Base-by-base conservation (phyloP, 2,329 filamentous ascomycete genomes). In the Alternaria solani region DNA sequence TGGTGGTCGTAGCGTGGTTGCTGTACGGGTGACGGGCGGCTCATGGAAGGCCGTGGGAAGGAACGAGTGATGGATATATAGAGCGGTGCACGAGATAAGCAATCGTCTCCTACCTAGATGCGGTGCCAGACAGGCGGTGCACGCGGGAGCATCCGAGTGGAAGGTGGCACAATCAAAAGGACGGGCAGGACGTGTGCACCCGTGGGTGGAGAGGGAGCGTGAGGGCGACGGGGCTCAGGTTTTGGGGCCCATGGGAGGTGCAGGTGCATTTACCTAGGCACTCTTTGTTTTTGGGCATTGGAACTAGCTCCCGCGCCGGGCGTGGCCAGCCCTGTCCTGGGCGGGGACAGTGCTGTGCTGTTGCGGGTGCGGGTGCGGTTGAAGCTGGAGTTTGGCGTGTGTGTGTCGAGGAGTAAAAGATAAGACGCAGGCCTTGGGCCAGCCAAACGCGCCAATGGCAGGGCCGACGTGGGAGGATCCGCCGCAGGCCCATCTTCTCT, bases 291-390 rank as follows among this genome's bases (percentile, higher is more conserved):
- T 75, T 66, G 69, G 69, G 66, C 63, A 61, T 65, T 59, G 61
- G 46, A 65, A 59, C 69, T 75, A 76, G 74, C 72, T 72, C 67
- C 72, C 71, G 74, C 71, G 72, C 74, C 65, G 67, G 73, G 70
- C 65, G 64, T 61, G 68, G 68, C 51, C 67, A 71, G 65, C 63
- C 68, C 65, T 69, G 68, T 64, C 63, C 70, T 70, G 55, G 46
- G 56, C 62, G 62, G 63, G 64, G 61, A 62, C 46, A 46, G 58
- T 38, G 34, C 34, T 38, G 34, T 52, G 64, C 61, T 56, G 56
- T 59, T 57, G 65, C 54, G 63, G 66, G 58, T 55, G 57, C 30
- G 54, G 41, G 58, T 55, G 57, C 30, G 54, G 41, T 30, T 34
- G 46, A 62, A 64, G 64, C 62, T 70, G 68, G 62, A 61, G 49